phyloP scores from a whole-genome alignment of 345 rosid species.

The Eucalyptus camaldulensis region DNA sequence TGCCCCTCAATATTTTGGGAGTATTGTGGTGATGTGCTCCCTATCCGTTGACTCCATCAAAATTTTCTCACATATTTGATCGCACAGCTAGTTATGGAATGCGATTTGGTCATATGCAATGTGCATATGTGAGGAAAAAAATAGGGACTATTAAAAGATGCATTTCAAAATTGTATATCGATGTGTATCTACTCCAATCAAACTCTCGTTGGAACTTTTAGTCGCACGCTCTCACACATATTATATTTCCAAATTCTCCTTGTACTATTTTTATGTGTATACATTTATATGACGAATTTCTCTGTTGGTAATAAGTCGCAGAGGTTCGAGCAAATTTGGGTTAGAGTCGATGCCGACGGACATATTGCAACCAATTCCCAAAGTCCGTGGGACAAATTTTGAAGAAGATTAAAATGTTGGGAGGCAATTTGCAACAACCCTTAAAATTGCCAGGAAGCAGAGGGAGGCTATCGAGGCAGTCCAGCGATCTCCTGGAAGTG shows the following conservation, averaged over 20 bases:
- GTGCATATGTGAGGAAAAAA: neutral
- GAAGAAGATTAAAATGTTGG: neutral
- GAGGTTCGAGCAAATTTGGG: neutral
- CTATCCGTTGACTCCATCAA: neutral
- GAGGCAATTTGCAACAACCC: neutral
- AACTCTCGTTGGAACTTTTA: neutral
- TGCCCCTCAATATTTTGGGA: neutral
- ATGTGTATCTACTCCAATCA: neutral
- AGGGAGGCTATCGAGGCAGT: constrained; percentile 84
- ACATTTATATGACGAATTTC: neutral
- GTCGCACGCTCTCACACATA: neutral
- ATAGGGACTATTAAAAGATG: neutral
- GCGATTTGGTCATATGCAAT: neutral
- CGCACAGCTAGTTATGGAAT: neutral
- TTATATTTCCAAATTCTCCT: neutral
- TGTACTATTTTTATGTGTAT: neutral
- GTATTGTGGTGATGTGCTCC: neutral
- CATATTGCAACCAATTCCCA: neutral
- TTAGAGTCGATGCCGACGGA: neutral
- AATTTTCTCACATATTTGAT: neutral
- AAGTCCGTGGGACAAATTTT: neutral
- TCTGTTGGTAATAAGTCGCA: neutral
- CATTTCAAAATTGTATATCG: neutral
- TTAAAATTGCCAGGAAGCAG: constrained; percentile 28
- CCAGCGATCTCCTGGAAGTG: constrained; percentile 62